These are phyloP conservation scores for Colletotrichum cordylinicola DNA, from an alignment of 2,329 filamentous ascomycete genomes.

Conservation along the genomic window DNA sequence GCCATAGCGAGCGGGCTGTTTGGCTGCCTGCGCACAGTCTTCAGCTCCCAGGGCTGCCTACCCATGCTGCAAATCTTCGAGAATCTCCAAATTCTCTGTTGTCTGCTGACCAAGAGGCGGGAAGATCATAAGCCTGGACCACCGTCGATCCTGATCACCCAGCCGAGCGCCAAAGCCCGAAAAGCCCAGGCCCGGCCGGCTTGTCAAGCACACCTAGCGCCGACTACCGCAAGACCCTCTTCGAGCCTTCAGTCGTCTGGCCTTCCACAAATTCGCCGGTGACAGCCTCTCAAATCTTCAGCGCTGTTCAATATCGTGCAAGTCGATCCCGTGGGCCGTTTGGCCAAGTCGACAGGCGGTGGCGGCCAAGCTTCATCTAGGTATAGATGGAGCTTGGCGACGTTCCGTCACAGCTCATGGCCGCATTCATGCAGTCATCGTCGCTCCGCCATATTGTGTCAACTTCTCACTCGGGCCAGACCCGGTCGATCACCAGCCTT, in stretches of 20 bases:
- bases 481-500: slow-evolving; percentile 1
- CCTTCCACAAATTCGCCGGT: neutral
- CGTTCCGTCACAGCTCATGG: neutral
- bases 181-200: neutral
- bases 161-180: neutral
- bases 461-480: neutral
- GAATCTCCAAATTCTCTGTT: neutral
- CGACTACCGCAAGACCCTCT: neutral
- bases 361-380: neutral
- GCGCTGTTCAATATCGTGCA: neutral
- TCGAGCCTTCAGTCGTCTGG: neutral
- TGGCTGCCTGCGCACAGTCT: neutral
- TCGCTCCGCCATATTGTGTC: neutral
- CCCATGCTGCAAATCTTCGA: neutral
- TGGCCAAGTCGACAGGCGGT: neutral
- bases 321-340: neutral
- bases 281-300: neutral
- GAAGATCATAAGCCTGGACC: slow-evolving; percentile 2
- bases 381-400: neutral
- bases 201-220: neutral
- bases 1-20: neutral
- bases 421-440: neutral
- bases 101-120: slow-evolving; percentile 3
- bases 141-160: slow-evolving; percentile 1
- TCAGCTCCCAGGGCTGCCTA: neutral